These are phyloP conservation scores for Linderina pennispora DNA, from an alignment of 192 early-diverging fungal species.

Conservation along the genomic window DNA sequence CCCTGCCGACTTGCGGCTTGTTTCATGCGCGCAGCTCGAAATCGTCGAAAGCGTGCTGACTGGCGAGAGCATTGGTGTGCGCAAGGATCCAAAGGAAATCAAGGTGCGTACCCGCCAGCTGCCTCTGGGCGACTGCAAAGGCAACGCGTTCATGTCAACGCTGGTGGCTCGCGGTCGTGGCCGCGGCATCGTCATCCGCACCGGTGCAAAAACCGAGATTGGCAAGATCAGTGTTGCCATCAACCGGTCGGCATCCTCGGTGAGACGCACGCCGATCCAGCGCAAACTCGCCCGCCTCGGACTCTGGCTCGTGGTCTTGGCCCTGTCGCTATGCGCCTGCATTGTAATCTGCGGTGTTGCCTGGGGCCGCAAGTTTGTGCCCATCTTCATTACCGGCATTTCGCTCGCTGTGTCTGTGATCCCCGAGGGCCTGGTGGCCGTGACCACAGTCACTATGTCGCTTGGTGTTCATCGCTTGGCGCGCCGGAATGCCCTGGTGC, in stretches of 20 bases:
- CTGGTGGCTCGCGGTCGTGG: slow-evolving; percentile 94
- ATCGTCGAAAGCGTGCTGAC: slow-evolving; percentile 95
- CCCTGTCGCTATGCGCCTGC: slow-evolving; percentile 70
- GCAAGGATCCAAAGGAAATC: slow-evolving; percentile 65
- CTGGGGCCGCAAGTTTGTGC: slow-evolving; percentile 97
- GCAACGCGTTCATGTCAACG: slow-evolving; percentile 84
- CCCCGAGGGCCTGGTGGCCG: slow-evolving; percentile 97
- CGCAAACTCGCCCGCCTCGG: slow-evolving; percentile 72
- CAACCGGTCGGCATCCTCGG: slow-evolving; percentile 94
- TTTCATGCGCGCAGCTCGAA: slow-evolving; percentile 81
- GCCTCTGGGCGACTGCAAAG: slow-evolving; percentile 81
- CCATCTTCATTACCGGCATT: slow-evolving; percentile 99
- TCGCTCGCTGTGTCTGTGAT: slow-evolving; percentile 98
- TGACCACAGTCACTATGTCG: slow-evolving; percentile 97
- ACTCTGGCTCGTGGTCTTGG: slow-evolving; percentile 74
- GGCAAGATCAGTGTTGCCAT: slow-evolving; percentile 92
- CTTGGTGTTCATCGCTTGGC: slow-evolving; percentile 98
- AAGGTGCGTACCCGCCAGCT: slow-evolving; percentile 44
- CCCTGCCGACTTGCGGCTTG: slow-evolving; percentile 88
- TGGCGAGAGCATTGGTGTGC: slow-evolving; percentile 90
- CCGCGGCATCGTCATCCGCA: slow-evolving; percentile 78
- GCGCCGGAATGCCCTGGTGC: slow-evolving; percentile 90
- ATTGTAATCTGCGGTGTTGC: slow-evolving; percentile 75
- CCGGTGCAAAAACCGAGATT: slow-evolving; percentile 86
- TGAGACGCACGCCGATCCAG: slow-evolving; percentile 77